phyloP scores from a whole-genome alignment of 805 yeast species.

The Candida methanosorbosa region DNA sequence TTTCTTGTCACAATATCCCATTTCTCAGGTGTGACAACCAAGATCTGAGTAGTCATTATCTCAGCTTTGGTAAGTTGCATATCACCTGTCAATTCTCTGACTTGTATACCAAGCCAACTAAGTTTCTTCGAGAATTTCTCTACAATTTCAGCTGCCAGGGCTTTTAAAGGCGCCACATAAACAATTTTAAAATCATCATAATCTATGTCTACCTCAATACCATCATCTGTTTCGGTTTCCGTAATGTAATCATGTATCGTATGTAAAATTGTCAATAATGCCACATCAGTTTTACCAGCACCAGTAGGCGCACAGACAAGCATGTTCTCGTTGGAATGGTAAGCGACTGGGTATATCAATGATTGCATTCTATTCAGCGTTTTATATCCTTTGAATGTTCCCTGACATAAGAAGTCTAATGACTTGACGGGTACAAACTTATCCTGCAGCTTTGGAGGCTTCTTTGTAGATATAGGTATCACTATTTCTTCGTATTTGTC shows the following conservation, averaged over 20 bases:
- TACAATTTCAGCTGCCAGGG: conserved; percentile 93
- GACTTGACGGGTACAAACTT: conserved; percentile 49
- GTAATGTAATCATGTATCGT: conserved; percentile 66
- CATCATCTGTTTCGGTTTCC: conserved; percentile 38
- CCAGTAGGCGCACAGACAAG: conserved; percentile 96
- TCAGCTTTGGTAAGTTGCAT: conserved; percentile 85
- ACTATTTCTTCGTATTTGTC: conserved; percentile 63
- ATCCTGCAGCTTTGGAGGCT: conserved; percentile 31
- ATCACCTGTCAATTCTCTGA: conserved; percentile 88
- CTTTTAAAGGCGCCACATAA: conserved; percentile 90
- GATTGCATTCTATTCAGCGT: conserved; percentile 84
- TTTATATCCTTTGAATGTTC: conserved; percentile 74
- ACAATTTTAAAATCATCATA: conserved; percentile 84
- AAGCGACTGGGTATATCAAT: conserved; percentile 85
- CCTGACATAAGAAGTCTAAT: conserved; percentile 70
- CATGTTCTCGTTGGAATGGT: conserved; percentile 90
- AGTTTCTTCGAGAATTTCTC: conserved; percentile 76
- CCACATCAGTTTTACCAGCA: conserved; percentile 96
- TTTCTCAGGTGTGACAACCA: conserved; percentile 92
- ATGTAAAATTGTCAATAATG: conserved; percentile 70
- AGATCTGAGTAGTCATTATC: conserved; percentile 72
- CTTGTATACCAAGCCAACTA: conserved; percentile 78
- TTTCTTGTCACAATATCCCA: conserved; percentile 98
- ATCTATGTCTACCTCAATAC: conserved; percentile 53
- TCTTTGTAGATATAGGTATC: conserved; percentile 66